phyloP scores from a whole-genome alignment of 257 asterid species.

The Voacanga thouarsii region DNA sequence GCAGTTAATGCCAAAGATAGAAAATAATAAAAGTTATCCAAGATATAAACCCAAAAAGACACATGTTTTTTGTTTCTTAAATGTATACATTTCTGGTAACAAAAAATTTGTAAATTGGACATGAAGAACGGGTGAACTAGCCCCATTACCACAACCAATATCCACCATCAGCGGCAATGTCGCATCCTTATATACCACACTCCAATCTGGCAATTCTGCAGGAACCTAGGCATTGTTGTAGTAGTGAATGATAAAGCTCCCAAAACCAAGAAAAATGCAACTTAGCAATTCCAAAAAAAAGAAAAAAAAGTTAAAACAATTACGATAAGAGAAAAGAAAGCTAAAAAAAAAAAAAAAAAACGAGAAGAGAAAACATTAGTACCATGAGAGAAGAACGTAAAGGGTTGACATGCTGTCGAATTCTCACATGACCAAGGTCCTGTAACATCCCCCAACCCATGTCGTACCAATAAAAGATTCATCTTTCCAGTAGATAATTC shows the following conservation, averaged over 20 bases:
- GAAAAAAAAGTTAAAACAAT: neutral
- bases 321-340: neutral
- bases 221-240: conserved; percentile 53
- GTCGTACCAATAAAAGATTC: neutral
- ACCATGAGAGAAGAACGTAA: conserved; percentile 72
- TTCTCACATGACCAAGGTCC: conserved; percentile 91
- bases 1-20: neutral
- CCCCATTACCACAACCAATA: conserved; percentile 74
- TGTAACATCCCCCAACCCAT: conserved; percentile 26
- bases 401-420: conserved; percentile 96
- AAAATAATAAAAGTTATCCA: neutral
- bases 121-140: conserved; percentile 10
- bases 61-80: no score
- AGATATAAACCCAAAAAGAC: neutral
- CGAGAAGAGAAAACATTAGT: conserved; percentile 10
- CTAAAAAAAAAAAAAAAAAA: neutral
- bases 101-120: neutral
- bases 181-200: conserved; percentile 55
- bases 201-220: conserved; percentile 80
- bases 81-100: neutral
- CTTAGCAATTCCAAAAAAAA: neutral
- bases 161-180: conserved; percentile 91
- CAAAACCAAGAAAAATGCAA: neutral
- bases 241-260: conserved; percentile 3
- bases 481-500: neutral